phyloP scores from a whole-genome alignment of 163 green algal species.

The Coccomyxa subellipsoidea region DNA sequence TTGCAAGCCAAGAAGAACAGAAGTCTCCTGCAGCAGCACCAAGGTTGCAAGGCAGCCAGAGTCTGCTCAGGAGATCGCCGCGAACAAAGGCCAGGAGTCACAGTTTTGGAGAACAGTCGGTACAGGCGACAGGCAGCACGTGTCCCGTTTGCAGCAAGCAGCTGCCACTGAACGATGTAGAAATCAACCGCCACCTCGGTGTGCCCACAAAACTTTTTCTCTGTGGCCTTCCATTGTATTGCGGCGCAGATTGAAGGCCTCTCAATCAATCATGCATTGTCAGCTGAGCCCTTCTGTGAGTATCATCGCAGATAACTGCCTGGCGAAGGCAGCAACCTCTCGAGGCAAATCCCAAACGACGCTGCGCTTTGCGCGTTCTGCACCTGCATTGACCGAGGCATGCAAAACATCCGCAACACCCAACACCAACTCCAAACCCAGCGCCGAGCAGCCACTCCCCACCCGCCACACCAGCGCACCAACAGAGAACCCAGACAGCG shows the following conservation, averaged over 20 bases:
- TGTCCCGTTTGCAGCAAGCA: neutral
- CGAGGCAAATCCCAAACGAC: neutral
- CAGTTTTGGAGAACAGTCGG: neutral
- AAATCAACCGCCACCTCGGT: neutral
- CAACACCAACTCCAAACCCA: neutral
- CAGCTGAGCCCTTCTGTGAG: no score
- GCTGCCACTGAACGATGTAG: neutral
- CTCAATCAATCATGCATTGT: no score
- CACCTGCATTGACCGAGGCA: neutral
- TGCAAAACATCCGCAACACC: neutral
- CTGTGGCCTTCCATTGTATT: no score
- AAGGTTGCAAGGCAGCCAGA: neutral
- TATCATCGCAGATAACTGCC: slow-evolving; percentile 10
- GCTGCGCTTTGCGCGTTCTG: neutral
- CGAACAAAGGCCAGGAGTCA: neutral
- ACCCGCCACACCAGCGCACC: neutral
- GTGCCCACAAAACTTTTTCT: neutral
- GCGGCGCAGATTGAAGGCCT: no score
- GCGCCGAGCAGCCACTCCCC: neutral
- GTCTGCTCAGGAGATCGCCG: neutral
- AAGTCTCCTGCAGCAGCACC: neutral
- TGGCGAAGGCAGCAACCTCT: neutral
- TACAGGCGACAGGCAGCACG: neutral
- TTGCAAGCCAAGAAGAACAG: neutral
- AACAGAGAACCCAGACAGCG: neutral